Percentiles rank a stretch among this genome's conserved stretches.
Conservation (phyloP, 352 stramenopile genomes). For the Saprolegnia diclina region DNA sequence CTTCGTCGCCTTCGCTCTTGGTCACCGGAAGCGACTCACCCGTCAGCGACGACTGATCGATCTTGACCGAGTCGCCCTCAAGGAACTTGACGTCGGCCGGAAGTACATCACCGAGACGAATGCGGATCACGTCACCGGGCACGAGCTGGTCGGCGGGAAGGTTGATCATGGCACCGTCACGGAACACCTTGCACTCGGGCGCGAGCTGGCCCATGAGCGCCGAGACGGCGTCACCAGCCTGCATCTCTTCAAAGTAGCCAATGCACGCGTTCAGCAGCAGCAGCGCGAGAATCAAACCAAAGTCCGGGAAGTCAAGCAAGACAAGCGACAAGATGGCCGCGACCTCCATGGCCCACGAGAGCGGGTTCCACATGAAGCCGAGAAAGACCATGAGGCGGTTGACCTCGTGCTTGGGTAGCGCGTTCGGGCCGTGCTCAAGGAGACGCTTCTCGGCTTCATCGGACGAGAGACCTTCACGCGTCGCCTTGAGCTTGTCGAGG, state of each 20-base stretch:
- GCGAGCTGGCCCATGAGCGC: slow-evolving; percentile 49
- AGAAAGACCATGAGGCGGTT: slow-evolving; percentile 27
- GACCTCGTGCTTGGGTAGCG: slow-evolving; percentile 25
- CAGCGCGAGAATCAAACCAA: slow-evolving; percentile 26
- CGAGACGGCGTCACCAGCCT: slow-evolving; percentile 46
- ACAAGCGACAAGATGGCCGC: slow-evolving; percentile 29
- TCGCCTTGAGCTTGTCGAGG: slow-evolving; percentile 28
- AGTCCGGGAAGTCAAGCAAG: slow-evolving; percentile 29
- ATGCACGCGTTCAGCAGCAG: slow-evolving; percentile 30
- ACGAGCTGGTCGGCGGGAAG: slow-evolving; percentile 49
- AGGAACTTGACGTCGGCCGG: slow-evolving; percentile 47
- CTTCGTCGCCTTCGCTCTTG: slow-evolving; percentile 32
- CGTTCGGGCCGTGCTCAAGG: slow-evolving; percentile 28
- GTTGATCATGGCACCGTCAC: slow-evolving; percentile 38
- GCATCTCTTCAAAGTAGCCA: slow-evolving; percentile 36
- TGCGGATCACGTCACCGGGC: slow-evolving; percentile 46
- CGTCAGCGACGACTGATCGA: slow-evolving; percentile 59
- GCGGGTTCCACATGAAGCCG: slow-evolving; percentile 31
- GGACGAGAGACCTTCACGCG: slow-evolving; percentile 25
- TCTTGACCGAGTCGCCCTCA: slow-evolving; percentile 41
- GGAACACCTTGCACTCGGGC: slow-evolving; percentile 37
- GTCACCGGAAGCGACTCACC: slow-evolving; percentile 44
- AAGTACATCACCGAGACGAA: slow-evolving; percentile 51
- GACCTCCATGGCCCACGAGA: slow-evolving; percentile 31
- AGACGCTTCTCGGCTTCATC: slow-evolving; percentile 26